These are phyloP conservation scores for Pyrenochaeta sp. DNA, from an alignment of 2,329 filamentous ascomycete genomes.

Conservation along the genomic window DNA sequence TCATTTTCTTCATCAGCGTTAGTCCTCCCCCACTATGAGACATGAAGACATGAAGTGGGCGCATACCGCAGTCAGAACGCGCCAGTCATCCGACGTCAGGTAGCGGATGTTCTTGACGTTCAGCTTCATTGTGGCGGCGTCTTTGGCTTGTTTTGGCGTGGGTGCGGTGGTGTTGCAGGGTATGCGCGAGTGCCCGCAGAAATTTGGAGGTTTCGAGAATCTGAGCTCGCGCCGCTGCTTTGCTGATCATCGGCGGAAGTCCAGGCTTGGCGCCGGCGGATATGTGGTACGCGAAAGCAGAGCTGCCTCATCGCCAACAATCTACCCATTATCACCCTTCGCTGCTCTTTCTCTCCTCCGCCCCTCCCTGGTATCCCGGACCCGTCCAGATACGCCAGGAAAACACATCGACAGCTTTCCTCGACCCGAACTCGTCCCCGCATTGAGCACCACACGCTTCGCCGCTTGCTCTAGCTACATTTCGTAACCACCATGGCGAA, in stretches of 20 bases:
- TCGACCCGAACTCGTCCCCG: conserved; percentile 20
- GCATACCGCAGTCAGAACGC: conserved; percentile 85
- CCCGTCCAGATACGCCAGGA: conserved; percentile 1
- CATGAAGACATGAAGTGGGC: conserved; percentile 21
- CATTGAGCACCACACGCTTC: conserved; percentile 29
- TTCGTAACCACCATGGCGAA: conserved; percentile 77
- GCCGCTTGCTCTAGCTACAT: conserved; percentile 46
- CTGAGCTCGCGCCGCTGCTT: conserved; percentile 21
- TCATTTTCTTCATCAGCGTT: conserved; percentile 40
- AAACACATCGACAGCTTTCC: conserved; percentile 4
- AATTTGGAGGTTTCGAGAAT: conserved; percentile 40
- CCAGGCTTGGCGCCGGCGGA: conserved; percentile 33
- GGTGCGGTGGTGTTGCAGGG: conserved; percentile 15
- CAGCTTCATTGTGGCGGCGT: conserved; percentile 76
- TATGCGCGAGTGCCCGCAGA: conserved; percentile 5
- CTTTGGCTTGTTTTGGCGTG: conserved; percentile 4
- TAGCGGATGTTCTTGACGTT: conserved; percentile 94
- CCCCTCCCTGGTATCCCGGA: conserved; percentile 12
- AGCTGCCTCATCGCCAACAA: conserved; percentile 44
- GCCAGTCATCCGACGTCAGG: conserved; percentile 91
- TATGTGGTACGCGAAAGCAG: conserved; percentile 27
- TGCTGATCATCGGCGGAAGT: conserved; percentile 29
- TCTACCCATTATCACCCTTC: conserved; percentile 27
- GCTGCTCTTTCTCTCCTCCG: conserved; percentile 18
- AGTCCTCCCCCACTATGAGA: conserved; percentile 42